Percentiles rank a stretch among this genome's conserved stretches.
These are phyloP conservation scores for Oryza longistaminata DNA, from an alignment of 176 grass and related monocot genomes.

Conservation along the genomic window DNA sequence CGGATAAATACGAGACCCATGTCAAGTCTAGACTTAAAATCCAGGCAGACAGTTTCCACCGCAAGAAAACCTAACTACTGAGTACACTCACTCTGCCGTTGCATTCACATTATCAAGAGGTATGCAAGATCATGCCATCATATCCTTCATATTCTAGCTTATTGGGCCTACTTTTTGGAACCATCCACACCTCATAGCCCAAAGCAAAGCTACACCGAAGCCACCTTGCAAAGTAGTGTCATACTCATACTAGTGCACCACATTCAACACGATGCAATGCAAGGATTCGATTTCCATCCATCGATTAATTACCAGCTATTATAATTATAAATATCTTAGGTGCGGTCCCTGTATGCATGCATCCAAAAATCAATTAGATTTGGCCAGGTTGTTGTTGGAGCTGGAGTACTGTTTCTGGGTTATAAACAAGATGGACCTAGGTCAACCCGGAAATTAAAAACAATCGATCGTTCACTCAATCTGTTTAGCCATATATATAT, in stretches of 20 bases:
- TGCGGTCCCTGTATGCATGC: background rate
- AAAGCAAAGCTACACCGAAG: background rate
- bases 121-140: no score
- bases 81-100: no score
- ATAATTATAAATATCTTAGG: background rate
- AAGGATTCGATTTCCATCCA: constrained; percentile 1
- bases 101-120: no score
- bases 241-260: background rate
- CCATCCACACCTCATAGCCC: background rate
- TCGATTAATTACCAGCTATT: background rate
- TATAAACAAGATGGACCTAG: background rate
- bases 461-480: background rate
- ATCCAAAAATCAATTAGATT: background rate
- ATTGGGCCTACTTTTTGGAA: background rate
- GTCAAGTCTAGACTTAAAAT: no score
- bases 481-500: background rate
- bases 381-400: background rate
- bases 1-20: no score
- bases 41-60: no score
- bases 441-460: background rate
- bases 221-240: background rate
- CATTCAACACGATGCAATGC: background rate
- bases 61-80: no score
- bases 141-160: no score
- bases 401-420: background rate